These are phyloP conservation scores for Austroboletus niveus DNA, from an alignment of 1,284 basidiomycete species.

Conservation along the genomic window DNA sequence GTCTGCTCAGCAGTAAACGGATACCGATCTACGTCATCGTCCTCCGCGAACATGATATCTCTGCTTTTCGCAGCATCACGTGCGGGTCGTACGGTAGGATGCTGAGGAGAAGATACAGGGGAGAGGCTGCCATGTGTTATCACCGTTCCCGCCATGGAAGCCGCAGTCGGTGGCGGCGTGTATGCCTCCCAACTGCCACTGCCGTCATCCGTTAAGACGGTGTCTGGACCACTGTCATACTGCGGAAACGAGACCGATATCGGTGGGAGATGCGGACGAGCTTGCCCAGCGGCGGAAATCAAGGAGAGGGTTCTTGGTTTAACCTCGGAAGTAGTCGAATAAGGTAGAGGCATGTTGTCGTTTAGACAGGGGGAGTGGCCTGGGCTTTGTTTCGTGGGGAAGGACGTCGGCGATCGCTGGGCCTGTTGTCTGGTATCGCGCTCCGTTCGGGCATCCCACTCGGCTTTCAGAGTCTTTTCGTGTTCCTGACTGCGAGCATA, in stretches of 20 bases:
- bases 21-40: constrained; percentile 27
- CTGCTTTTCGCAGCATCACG: constrained; percentile 17
- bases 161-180: constrained; percentile 54
- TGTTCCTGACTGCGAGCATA: constrained; percentile 73
- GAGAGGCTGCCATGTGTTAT: constrained; percentile 25
- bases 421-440: constrained; percentile 20
- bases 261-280: constrained; percentile 29
- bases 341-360: constrained; percentile 20
- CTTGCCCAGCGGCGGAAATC: constrained; percentile 32
- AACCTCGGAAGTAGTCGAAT: constrained; percentile 1
- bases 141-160: constrained; percentile 37
- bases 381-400: constrained; percentile 28
- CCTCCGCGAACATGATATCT: constrained; percentile 22
- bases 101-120: constrained; percentile 20
- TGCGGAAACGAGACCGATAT: constrained; percentile 29
- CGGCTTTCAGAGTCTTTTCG: constrained; percentile 56
- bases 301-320: constrained; percentile 26
- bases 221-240: constrained; percentile 47
- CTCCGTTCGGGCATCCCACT: constrained; percentile 54
- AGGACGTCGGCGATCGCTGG: constrained; percentile 27
- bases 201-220: constrained; percentile 46
- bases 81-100: constrained; percentile 4
- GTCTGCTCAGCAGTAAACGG: constrained; percentile 21
- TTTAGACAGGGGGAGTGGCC: constrained; percentile 30
- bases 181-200: constrained; percentile 54